Conservation (phyloP, 139 green algal species). For the Haematococcus lacustris region DNA sequence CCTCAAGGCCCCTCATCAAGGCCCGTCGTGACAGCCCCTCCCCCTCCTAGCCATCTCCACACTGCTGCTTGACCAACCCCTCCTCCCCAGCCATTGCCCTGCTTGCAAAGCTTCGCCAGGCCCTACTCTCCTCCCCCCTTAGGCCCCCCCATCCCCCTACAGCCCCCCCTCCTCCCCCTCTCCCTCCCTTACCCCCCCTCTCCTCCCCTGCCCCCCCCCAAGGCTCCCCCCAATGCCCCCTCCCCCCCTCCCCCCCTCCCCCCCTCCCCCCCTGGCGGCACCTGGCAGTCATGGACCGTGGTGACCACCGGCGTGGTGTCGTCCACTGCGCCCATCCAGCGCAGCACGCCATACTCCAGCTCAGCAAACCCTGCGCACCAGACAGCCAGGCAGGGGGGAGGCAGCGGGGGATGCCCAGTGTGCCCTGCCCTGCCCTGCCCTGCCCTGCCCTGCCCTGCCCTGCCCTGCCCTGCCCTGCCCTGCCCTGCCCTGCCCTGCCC, state of each 20-base stretch:
- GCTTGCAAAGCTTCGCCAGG: too few species aligned
- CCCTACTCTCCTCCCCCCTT: too few species aligned
- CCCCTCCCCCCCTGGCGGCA: neutral
- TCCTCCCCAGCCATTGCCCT: too few species aligned
- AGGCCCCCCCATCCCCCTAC: too few species aligned
- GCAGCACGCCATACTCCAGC: conserved; percentile 74
- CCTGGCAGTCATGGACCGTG: conserved; percentile 56
- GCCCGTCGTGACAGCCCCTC: too few species aligned
- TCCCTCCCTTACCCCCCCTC: neutral
- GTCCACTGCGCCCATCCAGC: conserved; percentile 68
- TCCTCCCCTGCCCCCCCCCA: neutral
- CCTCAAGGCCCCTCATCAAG: too few species aligned
- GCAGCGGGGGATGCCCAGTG: neutral
- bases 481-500: conserved; percentile 3
- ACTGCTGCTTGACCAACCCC: too few species aligned
- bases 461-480: neutral
- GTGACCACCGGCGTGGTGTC: conserved; percentile 61
- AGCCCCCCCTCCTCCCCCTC: too few species aligned
- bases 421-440: neutral
- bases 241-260: neutral
- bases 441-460: conserved; percentile 7
- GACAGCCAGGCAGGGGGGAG: conserved; percentile 11
- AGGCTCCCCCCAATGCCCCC: neutral
- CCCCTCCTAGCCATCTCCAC: too few species aligned
- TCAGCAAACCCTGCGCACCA: conserved; percentile 60